A percentile compares a stretch with the other conserved stretches of the same genome.
Conservation (phyloP, 2,329 filamentous ascomycete species). For the Sphaceloma murrayae region DNA sequence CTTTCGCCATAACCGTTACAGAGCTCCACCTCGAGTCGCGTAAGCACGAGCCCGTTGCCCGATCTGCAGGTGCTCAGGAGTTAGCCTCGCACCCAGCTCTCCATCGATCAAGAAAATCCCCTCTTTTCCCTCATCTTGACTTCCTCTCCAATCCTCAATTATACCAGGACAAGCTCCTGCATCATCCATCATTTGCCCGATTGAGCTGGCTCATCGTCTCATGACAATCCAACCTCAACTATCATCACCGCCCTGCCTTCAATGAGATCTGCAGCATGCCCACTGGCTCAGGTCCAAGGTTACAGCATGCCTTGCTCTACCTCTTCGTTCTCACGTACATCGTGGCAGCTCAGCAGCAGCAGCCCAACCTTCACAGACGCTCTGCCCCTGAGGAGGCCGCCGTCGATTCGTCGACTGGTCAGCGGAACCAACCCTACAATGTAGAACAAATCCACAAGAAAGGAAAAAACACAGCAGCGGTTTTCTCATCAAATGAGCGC, state of each 20-base stretch:
- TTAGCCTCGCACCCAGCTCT: conserved; percentile 9
- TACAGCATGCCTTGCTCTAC: conserved; percentile 26
- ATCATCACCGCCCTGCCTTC: not conserved
- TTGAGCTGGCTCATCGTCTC: conserved; percentile 11
- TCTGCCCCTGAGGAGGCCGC: conserved; percentile 21
- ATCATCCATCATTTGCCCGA: conserved; percentile 4
- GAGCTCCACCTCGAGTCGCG: conserved; percentile 15
- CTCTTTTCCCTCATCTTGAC: not conserved
- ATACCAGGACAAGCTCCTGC: conserved; percentile 1
- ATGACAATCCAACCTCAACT: not conserved
- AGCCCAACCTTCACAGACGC: conserved; percentile 22
- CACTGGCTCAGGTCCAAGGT: conserved; percentile 22
- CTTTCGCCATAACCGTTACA: conserved; percentile 13
- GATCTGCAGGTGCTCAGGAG: conserved; percentile 16
- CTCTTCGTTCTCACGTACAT: conserved; percentile 26
- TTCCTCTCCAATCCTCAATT: not conserved
- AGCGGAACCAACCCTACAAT: conserved; percentile 22
- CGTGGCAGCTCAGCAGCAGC: conserved; percentile 33
- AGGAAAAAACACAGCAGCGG: conserved; percentile 24
- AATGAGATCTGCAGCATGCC: conserved; percentile 19
- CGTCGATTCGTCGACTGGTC: conserved; percentile 19
- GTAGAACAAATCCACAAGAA: conserved; percentile 20
- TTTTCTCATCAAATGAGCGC: conserved; percentile 59
- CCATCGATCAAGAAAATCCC: conserved; percentile 12
- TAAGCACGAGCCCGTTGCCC: conserved; percentile 12